Conservation (phyloP, 1,284 basidiomycete species). For the Kalmanozyma brasiliensis region DNA sequence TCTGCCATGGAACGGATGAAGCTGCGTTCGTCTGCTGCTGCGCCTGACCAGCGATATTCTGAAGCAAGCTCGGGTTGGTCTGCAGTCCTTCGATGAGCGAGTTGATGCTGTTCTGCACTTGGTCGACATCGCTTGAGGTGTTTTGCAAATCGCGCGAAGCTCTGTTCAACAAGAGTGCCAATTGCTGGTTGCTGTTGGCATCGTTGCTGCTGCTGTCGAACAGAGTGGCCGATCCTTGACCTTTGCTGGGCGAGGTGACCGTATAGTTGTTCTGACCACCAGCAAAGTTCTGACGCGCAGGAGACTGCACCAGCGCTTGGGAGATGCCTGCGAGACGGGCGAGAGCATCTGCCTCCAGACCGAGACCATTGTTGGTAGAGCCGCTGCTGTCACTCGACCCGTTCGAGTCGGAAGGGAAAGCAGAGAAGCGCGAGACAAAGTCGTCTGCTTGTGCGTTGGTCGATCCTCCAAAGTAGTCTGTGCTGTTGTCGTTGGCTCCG, state of each 20-base stretch:
- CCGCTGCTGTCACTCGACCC: slow-evolving; percentile 1
- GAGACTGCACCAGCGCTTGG: slow-evolving; percentile 45
- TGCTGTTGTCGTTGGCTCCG: slow-evolving; percentile 4
- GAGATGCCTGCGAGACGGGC: slow-evolving; percentile 43
- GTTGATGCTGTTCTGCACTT: slow-evolving; percentile 78
- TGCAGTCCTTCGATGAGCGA: slow-evolving; percentile 79
- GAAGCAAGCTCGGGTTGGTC: slow-evolving; percentile 69
- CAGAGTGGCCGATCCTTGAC: slow-evolving; percentile 2
- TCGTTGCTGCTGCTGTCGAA: slow-evolving; percentile 14
- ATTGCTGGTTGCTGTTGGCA: slow-evolving; percentile 34
- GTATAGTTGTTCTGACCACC: slow-evolving; percentile 5
- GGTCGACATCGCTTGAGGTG: slow-evolving; percentile 79
- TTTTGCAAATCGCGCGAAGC: slow-evolving; percentile 71
- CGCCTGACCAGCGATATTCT: slow-evolving; percentile 8
- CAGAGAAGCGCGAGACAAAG: slow-evolving; percentile 33
- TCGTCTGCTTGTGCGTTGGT: slow-evolving; percentile 11
- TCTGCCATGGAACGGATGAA: slow-evolving; percentile 13
- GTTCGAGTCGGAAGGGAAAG: slow-evolving; percentile 7
- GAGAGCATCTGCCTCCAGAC: slow-evolving; percentile 42
- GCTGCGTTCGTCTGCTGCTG: background rate
- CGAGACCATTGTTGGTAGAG: slow-evolving; percentile 15
- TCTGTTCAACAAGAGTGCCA: slow-evolving; percentile 34
- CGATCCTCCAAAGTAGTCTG: slow-evolving; percentile 33
- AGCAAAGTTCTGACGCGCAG: slow-evolving; percentile 20
- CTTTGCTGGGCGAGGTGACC: slow-evolving; percentile 17